A percentile compares a stretch with the other conserved stretches of the same genome.
Conservation (phyloP, 2,329 filamentous ascomycete species). For the Fulvia fulva region DNA sequence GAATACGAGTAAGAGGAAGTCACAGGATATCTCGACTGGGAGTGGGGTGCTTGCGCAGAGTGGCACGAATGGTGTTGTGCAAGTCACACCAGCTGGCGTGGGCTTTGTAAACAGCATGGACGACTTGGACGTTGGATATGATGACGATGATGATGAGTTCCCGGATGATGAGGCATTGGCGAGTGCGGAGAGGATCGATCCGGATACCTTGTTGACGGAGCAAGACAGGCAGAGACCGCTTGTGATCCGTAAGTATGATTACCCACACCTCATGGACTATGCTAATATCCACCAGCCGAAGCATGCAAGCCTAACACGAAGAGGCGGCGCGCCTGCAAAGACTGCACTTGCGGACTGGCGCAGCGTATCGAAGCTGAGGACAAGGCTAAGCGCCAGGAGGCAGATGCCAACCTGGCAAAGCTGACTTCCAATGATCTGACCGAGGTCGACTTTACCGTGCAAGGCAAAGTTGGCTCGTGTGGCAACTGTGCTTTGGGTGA, state of each 20-base stretch:
- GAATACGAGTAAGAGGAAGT: constrained; percentile 33
- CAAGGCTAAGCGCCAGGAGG: constrained; percentile 43
- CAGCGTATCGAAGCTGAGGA: constrained; percentile 85
- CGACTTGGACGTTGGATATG: constrained; percentile 52
- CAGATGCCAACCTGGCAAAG: constrained; percentile 49
- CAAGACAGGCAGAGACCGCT: constrained; percentile 76
- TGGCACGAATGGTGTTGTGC: constrained; percentile 40
- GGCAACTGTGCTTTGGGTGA: constrained; percentile 92
- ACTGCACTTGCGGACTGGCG: constrained; percentile 92
- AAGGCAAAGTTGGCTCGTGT: constrained; percentile 92
- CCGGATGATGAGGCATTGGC: constrained; percentile 46
- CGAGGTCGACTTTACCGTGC: constrained; percentile 95
- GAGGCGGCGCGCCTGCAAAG: constrained; percentile 90
- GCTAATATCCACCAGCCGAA: constrained; percentile 52
- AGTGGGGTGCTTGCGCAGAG: constrained; percentile 12
- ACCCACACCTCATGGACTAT: neutral
- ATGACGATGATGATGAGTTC: constrained; percentile 34
- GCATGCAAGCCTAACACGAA: constrained; percentile 89
- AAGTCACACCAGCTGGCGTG: constrained; percentile 53
- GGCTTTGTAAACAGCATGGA: constrained; percentile 65
- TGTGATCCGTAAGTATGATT: constrained; percentile 60
- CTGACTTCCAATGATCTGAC: constrained; percentile 73
- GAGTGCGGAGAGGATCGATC: constrained; percentile 79
- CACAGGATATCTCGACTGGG: constrained; percentile 24
- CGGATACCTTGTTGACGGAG: constrained; percentile 79